Percentiles rank a stretch among this genome's conserved stretches.
Conservation (phyloP, 768 basidiomycete species). For the Amanita inopinata region DNA sequence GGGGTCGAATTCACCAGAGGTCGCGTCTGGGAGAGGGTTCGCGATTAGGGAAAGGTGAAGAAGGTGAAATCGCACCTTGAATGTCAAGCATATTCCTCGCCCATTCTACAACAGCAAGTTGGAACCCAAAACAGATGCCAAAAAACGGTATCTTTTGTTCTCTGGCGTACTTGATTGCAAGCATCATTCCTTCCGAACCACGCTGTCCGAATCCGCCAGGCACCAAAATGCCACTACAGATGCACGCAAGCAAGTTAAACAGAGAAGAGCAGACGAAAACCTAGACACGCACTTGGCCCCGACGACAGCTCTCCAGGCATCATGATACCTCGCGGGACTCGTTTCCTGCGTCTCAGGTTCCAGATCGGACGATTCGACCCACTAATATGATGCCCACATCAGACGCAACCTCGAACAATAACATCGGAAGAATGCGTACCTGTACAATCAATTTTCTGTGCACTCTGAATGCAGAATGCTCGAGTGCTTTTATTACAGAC, state of each 20-base stretch:
- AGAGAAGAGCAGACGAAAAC: neutral
- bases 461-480: constrained; percentile 93
- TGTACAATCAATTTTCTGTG: constrained; percentile 75
- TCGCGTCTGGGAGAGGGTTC: constrained; percentile 46
- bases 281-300: constrained; percentile 60
- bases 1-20: constrained; percentile 72
- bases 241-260: constrained; percentile 8
- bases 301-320: constrained; percentile 90
- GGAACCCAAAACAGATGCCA: constrained; percentile 96
- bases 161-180: constrained; percentile 95
- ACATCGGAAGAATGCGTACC: constrained; percentile 31
- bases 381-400: constrained; percentile 33
- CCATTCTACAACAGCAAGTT: constrained; percentile 94
- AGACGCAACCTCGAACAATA: constrained; percentile 2
- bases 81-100: constrained; percentile 75
- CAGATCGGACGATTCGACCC: constrained; percentile 93
- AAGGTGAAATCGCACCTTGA: constrained; percentile 32
- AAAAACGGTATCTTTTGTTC: constrained; percentile 93
- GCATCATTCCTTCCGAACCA: constrained; percentile 95
- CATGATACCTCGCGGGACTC: constrained; percentile 84
- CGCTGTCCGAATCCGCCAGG: constrained; percentile 93
- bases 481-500: constrained; percentile 93
- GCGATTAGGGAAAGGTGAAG: constrained; percentile 2
- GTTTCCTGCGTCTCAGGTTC: constrained; percentile 73
- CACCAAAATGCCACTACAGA: constrained; percentile 87